Percentiles rank a stretch among this genome's conserved stretches.
These are phyloP conservation scores for Eutrema salsugineum DNA, from an alignment of 441 rosid genomes.

Conservation along the genomic window DNA sequence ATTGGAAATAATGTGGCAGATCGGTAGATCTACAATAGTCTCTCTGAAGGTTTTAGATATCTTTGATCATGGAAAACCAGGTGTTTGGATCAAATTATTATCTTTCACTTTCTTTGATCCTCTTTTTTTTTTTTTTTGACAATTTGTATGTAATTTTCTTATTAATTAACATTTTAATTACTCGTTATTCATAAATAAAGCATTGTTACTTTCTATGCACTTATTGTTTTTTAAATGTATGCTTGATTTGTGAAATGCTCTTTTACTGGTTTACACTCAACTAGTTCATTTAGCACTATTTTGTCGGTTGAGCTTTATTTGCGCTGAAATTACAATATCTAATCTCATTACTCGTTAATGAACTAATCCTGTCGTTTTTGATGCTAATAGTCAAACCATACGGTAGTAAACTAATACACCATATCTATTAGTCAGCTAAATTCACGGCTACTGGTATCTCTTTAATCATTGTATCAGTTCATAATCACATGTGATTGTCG, in stretches of 20 bases:
- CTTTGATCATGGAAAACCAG: slow-evolving; percentile 3
- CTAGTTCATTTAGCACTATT: not conserved
- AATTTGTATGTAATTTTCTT: slow-evolving; percentile 36
- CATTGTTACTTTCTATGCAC: not conserved
- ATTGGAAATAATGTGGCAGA: slow-evolving; percentile 40
- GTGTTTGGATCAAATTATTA: slow-evolving; percentile 21
- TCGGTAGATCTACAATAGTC: slow-evolving; percentile 45
- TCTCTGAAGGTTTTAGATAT: slow-evolving; percentile 2
- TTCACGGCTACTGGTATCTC: slow-evolving; percentile 1
- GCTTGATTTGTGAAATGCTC: not conserved
- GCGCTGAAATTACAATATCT: not conserved
- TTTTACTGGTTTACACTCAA: slow-evolving; percentile 9
- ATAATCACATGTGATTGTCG: slow-evolving; percentile 19
- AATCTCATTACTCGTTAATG: not conserved
- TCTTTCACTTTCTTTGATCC: slow-evolving; percentile 1
- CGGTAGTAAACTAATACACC: not conserved
- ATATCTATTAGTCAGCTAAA: not conserved
- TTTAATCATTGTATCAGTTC: slow-evolving; percentile 6
- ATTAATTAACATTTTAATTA: slow-evolving; percentile 18
- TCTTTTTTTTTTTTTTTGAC: slow-evolving; percentile 33
- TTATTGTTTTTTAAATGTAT: not conserved
- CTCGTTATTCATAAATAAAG: slow-evolving; percentile 20
- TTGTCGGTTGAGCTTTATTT: slow-evolving; percentile 23
- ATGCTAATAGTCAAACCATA: not conserved
- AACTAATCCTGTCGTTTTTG: slow-evolving; percentile 2